A percentile compares a stretch with the other conserved stretches of the same genome.
phyloP scores from a whole-genome alignment of 1,284 basidiomycete species.

The Sanghuangporus weigelae region DNA sequence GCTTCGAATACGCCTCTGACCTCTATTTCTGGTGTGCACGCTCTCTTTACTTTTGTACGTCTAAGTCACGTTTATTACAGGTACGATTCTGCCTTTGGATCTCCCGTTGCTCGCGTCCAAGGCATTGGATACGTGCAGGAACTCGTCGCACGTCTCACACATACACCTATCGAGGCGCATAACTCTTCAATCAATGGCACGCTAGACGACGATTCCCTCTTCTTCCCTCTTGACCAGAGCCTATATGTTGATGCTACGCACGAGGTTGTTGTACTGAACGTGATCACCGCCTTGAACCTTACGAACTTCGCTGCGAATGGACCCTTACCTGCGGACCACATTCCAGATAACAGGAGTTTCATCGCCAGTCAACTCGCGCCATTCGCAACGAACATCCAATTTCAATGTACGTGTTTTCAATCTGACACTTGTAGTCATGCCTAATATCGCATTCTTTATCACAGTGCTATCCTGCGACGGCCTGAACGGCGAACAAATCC shows the following conservation, averaged over 20 bases:
- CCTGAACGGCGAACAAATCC: conserved; percentile 55
- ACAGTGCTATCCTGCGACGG: conserved; percentile 55
- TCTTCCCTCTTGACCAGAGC: conserved; percentile 77
- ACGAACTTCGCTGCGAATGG: conserved; percentile 64
- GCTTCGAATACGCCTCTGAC: conserved; percentile 74
- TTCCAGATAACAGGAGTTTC: conserved; percentile 57
- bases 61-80: conserved; percentile 28
- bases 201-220: conserved; percentile 59
- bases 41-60: not conserved
- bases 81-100: conserved; percentile 78
- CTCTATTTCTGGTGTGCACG: conserved; percentile 43
- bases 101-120: conserved; percentile 71
- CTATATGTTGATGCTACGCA: conserved; percentile 86
- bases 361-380: conserved; percentile 64
- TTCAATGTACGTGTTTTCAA: conserved; percentile 36
- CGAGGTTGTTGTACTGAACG: conserved; percentile 76
- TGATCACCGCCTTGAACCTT: conserved; percentile 54
- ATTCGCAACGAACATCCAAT: conserved; percentile 73
- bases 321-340: conserved; percentile 68
- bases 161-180: conserved; percentile 62
- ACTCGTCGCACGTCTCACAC: conserved; percentile 72
- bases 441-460: not conserved
- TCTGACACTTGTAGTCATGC: not conserved
- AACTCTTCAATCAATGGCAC: conserved; percentile 81
- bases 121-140: conserved; percentile 86